A percentile compares a stretch with the other conserved stretches of the same genome.
These are phyloP conservation scores for Sphagnum tenellum DNA, from an alignment of 225 moss, liverwort and hornwort species.

Conservation along the genomic window DNA sequence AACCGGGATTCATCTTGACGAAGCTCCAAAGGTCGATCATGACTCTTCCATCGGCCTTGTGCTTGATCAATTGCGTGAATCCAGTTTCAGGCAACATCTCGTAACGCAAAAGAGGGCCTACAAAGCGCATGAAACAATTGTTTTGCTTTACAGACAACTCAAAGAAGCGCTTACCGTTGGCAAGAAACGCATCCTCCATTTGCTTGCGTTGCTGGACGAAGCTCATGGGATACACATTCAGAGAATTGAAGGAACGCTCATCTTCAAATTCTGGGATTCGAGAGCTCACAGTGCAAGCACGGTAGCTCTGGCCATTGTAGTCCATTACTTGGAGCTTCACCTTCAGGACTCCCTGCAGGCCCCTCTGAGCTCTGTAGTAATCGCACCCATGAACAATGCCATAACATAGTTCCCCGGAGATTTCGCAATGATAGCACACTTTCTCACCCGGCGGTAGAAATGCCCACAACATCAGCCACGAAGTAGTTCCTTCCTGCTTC, in stretches of 20 bases:
- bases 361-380: slow-evolving; percentile 4
- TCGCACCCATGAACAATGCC: not conserved
- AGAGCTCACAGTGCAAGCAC: not conserved
- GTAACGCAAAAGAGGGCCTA: not conserved
- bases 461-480: slow-evolving; percentile 21
- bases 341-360: too few species aligned
- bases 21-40: slow-evolving; percentile 4
- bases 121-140: slow-evolving; percentile 1
- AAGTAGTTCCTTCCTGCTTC: slow-evolving; percentile 5
- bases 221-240: not conserved
- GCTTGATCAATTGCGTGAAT: not conserved
- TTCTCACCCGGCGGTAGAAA: slow-evolving; percentile 9
- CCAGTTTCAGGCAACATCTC: too few species aligned
- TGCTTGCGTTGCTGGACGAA: not conserved
- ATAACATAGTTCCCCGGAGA: slow-evolving; percentile 8
- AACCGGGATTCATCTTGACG: not conserved
- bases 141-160: not conserved
- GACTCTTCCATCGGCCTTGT: slow-evolving; percentile 3
- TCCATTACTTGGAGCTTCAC: slow-evolving; percentile 7
- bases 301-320: slow-evolving; percentile 5
- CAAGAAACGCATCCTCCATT: not conserved
- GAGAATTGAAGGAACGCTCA: not conserved
- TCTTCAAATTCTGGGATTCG: too few species aligned
- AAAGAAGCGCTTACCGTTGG: slow-evolving; percentile 1
- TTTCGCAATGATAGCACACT: slow-evolving; percentile 20